Base-by-base conservation (phyloP, 495 filamentous ascomycete species). In the Penicillium goetzii region DNA sequence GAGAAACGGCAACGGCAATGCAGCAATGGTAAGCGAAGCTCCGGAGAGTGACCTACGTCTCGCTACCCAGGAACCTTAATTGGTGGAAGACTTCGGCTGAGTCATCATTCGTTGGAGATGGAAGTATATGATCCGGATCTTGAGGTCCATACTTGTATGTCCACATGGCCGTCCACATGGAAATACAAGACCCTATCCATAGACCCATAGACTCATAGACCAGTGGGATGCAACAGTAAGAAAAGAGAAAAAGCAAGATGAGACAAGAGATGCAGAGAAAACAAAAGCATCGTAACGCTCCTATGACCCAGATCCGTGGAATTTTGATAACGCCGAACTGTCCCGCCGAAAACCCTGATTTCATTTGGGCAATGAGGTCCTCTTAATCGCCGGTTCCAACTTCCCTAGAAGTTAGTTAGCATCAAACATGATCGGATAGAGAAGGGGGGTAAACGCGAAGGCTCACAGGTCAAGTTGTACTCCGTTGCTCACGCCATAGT, bases 401-500 rank as follows among this genome's bases (percentile, higher is more conserved):
- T 75, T 92, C 90, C 72, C 79, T 83, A 60, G 25, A 65, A 17
- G 43, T 53, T 21, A 63, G 66, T 77, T 60, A 79, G 73, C 61
- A 70, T 67, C 19, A 14, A 34, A 9, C 15, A 19, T 40, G 15
- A 0, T 53, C 19, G 9, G 23, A 9, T 0, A 50, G n/a, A 9
- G 8, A 14, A 30, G 17, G 50, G n/a, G 53, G 53, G 59, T 33
- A 60, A 58, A 56, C 12, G 50, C 56, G 63, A 65, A 62, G 47
- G 67, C 81, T 80, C 78, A 80, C 80, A 97, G 78, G 78, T 97
- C 92, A 72, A 97, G 75, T 77, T 96, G 92, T 67, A 94, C 91
- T 47, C 92, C 92, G 76, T 90, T 92, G 73, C 88, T 89, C 67
- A 97, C 85, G 41, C 91, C 91, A 81, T 97, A 97, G 80, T 97